Base-by-base conservation (phyloP, 2,329 filamentous ascomycete genomes). In the Gaeumannomyces sp. region DNA sequence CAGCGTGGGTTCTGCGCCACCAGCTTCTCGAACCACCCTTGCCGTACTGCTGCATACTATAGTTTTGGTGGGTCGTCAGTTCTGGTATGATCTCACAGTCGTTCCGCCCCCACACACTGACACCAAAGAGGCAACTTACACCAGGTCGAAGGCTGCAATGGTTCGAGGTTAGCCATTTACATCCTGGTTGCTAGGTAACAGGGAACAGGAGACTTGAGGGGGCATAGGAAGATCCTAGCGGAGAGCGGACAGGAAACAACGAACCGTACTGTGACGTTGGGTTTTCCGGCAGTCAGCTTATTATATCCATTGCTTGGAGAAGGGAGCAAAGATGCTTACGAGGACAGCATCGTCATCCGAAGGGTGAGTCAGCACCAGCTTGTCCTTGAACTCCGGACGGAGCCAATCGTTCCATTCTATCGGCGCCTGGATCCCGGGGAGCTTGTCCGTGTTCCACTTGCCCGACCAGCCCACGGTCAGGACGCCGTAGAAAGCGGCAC, bases 301-400 rank as follows among this genome's bases (percentile, higher is more conserved):
- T 4, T 38, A 16, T 16, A 38, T 38, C 35, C 14, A 35, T 11
- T 35, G 1, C 33, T 11, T 35, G 10, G 19, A 14, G 8, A n/a
- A 11, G 2, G 2, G 22, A n/a, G 45, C 7, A n/a, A 53, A 5
- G 8, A 45, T 22, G 13, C 33, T 35, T 13, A 45, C 38, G 1
- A 33, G 31, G 2, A 85, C 78, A 0, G 83, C 83, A 64, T 86
- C 84, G 59, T 86, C 83, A 56, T 85, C 84, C 66, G 85, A 84
- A 11, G 83, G 84, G 64, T 85, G 85, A 0, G 82, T 85, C 13
- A 85, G 70, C 3, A 80, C 79, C 4, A 85, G 73, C 71, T 82
- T 84, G 66, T 81, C 73, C 72, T 85, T 85, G 72, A 79, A 83
- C 65, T 81, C 77, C 0, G 83, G 81, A 10, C 77, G 74, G 2